Conservation (phyloP, 2,329 filamentous ascomycete genomes). For the Trichoderma sp. region DNA sequence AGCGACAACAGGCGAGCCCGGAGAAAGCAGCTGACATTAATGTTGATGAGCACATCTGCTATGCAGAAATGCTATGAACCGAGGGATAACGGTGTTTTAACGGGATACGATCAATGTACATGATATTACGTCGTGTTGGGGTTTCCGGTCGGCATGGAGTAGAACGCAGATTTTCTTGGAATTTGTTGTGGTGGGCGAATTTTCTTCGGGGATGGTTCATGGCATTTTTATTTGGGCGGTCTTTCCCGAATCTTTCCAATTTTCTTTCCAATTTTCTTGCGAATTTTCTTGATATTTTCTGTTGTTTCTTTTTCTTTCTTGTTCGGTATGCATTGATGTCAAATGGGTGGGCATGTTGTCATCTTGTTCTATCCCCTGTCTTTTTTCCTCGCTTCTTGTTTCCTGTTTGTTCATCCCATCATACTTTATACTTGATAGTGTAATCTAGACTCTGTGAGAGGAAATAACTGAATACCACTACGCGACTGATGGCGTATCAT, state of each 20-base stretch:
- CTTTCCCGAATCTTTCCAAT: background rate
- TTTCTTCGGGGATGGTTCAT: background rate
- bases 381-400: background rate
- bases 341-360: background rate
- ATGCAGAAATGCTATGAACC: background rate
- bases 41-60: background rate
- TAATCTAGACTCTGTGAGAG: conserved; percentile 17
- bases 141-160: background rate
- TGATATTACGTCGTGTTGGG: conserved; percentile 3
- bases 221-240: conserved; percentile 9
- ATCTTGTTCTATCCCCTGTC: background rate
- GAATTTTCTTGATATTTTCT: background rate
- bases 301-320: background rate
- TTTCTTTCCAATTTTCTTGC: background rate
- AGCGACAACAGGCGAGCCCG: background rate
- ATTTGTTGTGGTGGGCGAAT: background rate
- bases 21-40: conserved; percentile 1
- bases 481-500: background rate
- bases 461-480: background rate
- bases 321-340: background rate
- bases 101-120: conserved; percentile 3
- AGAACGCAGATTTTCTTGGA: background rate
- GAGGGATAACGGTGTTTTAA: background rate
- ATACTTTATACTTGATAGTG: conserved; percentile 6
- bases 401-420: background rate